Base-by-base conservation (phyloP, 2,329 filamentous ascomycete genomes). In the Fusarium metavorans region DNA sequence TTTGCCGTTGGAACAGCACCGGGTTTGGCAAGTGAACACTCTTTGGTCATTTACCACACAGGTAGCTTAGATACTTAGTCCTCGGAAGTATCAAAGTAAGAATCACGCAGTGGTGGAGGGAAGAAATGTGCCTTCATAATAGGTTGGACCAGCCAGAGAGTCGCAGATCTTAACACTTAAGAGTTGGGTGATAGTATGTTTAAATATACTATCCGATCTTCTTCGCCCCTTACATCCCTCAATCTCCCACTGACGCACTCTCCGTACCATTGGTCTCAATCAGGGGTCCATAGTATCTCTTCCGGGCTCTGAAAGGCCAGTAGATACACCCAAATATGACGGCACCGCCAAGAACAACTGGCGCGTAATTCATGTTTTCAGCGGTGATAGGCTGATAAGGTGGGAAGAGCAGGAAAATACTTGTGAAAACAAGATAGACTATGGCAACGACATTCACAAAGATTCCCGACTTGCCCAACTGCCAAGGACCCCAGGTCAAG, bases 351-450 rank as follows among this genome's bases (percentile, higher is more conserved):
- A 52, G 27, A 32, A 52, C 48, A 6, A 52, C 48, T 8, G 48
- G 48, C 6, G 48, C 63, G n/a, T 65, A 60, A 16, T 68, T 68
- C 66, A 68, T 68, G 32, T 68, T 68, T n/a, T 52, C 39, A 10
- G 66, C 23, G 5, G 60, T 59, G 13, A 68, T 54, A 4, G 66
- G 66, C 16, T 59, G 60, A 14, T 25, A 64, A 1, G 60, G 39
- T 4, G 66, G 66, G 9, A 68, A 50, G 10, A 68, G 50, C 3
- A 68, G 7, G 8, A 68, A 68, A 3, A 68, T 45, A 2, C 48
- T 58, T 5, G 54, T 65, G 23, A 58, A 64, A 27, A 30, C 16
- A 7, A 41, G 39, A 34, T 64, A 68, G 9, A 37, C 13, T 20
- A 59, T 34, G 7, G 66, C 52, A 8, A 68, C 5, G 18, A 64